Base-by-base conservation (phyloP, 805 yeast genomes). In the Nakazawaea anatomiae region DNA sequence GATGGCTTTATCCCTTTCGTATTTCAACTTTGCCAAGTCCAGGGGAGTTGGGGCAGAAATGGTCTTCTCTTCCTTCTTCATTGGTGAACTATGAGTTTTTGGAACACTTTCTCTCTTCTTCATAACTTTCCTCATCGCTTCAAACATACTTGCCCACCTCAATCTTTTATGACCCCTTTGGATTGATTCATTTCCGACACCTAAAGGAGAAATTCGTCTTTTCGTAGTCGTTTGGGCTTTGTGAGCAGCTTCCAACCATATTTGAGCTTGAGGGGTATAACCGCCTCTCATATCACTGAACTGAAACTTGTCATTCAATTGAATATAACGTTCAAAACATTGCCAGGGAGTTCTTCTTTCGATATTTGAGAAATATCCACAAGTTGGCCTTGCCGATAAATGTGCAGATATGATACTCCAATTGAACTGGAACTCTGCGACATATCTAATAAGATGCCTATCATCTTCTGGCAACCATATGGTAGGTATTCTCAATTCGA, bases 271-370 rank as follows among this genome's bases (percentile, higher is more conserved):
- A 49, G 80, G 80, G 0, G 97, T 89, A 59, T 87, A 81, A 18
- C 85, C 79, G 0, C 98, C 99, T 61, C 87, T 83, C 82, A 94
- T 80, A 61, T 92, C 98, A 41, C 82, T 73, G 54, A 89, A 80
- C 56, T 89, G 95, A 60, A 90, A 92, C 52, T 85, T 83, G 53
- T 92, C 97, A 59, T 88, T 89, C 57, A 94, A 74, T 69, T 92
- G 98, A 54, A 91, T 85, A 73, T 92, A 94, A 57, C 99, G 74
- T 67, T 94, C 99, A 70, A 94, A 94, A 65, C 98, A 92, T 65
- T 92, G 98, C 99, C 99, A 94, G 0, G 99, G 96, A 0, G 98
- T 94, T 60, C 99, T 78, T 60, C 97, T 79, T 66, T 94, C 98
- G 52, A 90, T 89, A 60, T 89, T 90, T 0, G 98, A 87, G 39